phyloP scores from a whole-genome alignment of 805 yeast genomes.

The Metschnikowia lochheadii region DNA sequence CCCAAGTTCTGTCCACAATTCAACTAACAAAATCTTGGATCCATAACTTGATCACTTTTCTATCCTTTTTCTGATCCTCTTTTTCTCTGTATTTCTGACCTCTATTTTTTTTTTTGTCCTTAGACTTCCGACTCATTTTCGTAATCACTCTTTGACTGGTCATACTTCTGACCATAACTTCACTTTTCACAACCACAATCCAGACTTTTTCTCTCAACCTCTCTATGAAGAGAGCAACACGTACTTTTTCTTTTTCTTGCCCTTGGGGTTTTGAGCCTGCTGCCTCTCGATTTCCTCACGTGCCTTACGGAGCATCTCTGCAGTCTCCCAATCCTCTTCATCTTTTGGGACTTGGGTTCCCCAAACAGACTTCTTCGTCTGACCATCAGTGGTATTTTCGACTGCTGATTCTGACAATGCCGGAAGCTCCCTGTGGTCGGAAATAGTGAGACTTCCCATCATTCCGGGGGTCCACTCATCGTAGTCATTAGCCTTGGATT shows the following conservation, averaged over 20 bases:
- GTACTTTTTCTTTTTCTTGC: constrained; percentile 44
- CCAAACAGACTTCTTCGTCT: constrained; percentile 54
- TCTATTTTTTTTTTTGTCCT: no score
- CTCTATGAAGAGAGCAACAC: constrained; percentile 27
- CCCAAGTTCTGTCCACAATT: no score
- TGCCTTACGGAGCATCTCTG: constrained; percentile 50
- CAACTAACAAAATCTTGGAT: no score
- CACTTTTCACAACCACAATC: not conserved
- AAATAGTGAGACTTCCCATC: constrained; percentile 34
- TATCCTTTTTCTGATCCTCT: no score
- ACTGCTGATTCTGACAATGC: constrained; percentile 20
- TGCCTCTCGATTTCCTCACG: constrained; percentile 41
- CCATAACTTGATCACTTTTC: not conserved
- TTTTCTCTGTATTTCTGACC: no score
- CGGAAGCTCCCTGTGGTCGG: constrained; percentile 37
- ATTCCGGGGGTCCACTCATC: constrained; percentile 18
- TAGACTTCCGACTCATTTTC: no score
- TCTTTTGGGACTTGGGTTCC: constrained; percentile 56
- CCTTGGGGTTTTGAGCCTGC: constrained; percentile 18
- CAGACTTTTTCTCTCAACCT: not conserved
- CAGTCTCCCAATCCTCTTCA: constrained; percentile 46
- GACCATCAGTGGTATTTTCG: not conserved
- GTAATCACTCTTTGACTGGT: no score
- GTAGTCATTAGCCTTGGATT: constrained; percentile 16
- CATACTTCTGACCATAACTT: no score